Percentiles rank a stretch among this genome's conserved stretches.
Evolutionary conservation across 2,329 filamentous ascomycete species (phyloP).

Genomic region (Ophiosphaerella narmari): DNA sequence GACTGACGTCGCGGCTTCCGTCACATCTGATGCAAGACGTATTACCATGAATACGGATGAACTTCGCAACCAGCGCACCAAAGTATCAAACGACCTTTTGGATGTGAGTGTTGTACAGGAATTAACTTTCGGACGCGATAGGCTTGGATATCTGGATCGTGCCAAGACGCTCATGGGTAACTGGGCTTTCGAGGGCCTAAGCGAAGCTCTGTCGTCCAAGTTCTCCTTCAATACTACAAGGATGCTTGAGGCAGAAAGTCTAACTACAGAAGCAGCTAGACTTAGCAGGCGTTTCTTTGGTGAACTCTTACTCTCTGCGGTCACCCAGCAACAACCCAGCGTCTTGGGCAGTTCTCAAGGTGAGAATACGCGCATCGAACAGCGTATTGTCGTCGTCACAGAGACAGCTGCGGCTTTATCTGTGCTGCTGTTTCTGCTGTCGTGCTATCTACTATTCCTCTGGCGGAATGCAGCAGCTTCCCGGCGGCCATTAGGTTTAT

Average conservation of each 20-base stretch:
- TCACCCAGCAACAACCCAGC: neutral
- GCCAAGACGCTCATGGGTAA: too few relatives aligned
- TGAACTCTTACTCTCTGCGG: constrained; percentile 14
- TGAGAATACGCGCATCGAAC: neutral
- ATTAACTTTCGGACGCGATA: neutral
- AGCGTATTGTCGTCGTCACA: constrained; percentile 17
- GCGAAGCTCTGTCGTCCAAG: neutral
- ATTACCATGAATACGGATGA: neutral
- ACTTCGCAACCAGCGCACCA: constrained; percentile 3
- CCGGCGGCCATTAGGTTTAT: neutral
- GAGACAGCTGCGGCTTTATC: constrained; percentile 16
- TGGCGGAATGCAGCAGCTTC: constrained; percentile 2
- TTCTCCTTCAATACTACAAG: neutral
- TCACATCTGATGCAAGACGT: too few relatives aligned
- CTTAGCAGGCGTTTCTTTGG: constrained; percentile 18
- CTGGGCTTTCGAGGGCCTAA: neutral
- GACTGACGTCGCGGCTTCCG: too few relatives aligned
- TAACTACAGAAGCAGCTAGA: constrained; percentile 5
- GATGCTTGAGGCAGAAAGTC: neutral
- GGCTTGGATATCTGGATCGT: too few relatives aligned
- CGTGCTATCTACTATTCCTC: constrained; percentile 9
- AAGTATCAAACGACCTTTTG: constrained; percentile 1
- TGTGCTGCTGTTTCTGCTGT: constrained; percentile 12
- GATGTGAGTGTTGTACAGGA: constrained; percentile 5
- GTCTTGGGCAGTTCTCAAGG: constrained; percentile 5